These are phyloP conservation scores for Coniochaeta ligniaria DNA, from an alignment of 2,329 filamentous ascomycete species.

Conservation along the genomic window DNA sequence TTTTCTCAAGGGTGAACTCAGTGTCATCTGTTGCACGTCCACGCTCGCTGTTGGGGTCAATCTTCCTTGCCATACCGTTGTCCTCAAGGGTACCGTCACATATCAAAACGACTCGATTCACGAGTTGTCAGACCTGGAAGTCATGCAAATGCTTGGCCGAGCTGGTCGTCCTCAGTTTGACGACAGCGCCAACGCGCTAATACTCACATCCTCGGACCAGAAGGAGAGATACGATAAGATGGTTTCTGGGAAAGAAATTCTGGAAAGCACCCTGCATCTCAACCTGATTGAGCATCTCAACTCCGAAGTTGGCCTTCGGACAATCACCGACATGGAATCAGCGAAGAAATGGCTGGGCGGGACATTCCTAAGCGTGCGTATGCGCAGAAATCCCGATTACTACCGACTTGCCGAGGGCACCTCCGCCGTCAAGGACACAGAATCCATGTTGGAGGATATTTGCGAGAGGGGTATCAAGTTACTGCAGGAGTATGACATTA, in stretches of 20 bases:
- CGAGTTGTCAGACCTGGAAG: constrained; percentile 75
- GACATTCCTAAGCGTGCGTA: constrained; percentile 71
- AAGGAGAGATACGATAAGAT: constrained; percentile 63
- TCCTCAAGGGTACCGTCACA: constrained; percentile 71
- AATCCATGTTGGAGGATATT: constrained; percentile 61
- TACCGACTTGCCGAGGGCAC: constrained; percentile 58
- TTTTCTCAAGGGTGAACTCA: constrained; percentile 65
- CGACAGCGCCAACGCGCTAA: constrained; percentile 65
- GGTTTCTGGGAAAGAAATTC: constrained; percentile 61
- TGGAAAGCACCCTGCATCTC: constrained; percentile 73
- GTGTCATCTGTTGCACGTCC: constrained; percentile 79
- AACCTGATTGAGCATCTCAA: constrained; percentile 81
- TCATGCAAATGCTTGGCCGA: constrained; percentile 87
- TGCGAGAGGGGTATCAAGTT: constrained; percentile 61
- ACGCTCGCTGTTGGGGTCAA: constrained; percentile 81
- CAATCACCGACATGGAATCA: constrained; percentile 54
- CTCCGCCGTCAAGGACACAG: constrained; percentile 39
- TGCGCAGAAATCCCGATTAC: constrained; percentile 62
- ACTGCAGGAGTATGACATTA: constrained; percentile 53
- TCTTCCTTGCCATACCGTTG: constrained; percentile 73
- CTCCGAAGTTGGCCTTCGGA: constrained; percentile 72
- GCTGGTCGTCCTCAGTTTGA: constrained; percentile 82
- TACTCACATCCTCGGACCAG: constrained; percentile 65
- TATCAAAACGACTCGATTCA: constrained; percentile 54
- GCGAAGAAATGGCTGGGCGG: constrained; percentile 69